A percentile compares a stretch with the other conserved stretches of the same genome.
phyloP scores from a whole-genome alignment of 768 basidiomycete genomes.

The Psilocybe cubensis region DNA sequence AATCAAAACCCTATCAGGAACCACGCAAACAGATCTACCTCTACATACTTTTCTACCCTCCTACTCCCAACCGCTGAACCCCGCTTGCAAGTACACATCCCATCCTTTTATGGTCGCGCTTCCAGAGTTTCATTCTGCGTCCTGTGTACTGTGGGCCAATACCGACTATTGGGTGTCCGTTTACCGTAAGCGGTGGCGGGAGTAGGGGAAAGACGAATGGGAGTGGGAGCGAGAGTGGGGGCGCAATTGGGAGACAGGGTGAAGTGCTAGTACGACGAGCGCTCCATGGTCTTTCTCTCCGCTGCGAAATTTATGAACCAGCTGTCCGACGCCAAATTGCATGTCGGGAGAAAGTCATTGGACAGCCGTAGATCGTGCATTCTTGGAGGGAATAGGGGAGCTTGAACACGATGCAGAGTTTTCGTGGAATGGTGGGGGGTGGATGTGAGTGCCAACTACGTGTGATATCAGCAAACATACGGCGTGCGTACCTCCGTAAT shows the following conservation, averaged over 20 bases:
- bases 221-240: too few relatives aligned
- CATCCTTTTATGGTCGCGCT: conserved; percentile 70
- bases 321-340: too few relatives aligned
- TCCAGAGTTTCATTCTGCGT: conserved; percentile 72
- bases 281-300: too few relatives aligned
- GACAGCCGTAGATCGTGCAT: too few relatives aligned
- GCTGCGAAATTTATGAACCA: too few relatives aligned
- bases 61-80: conserved; percentile 72
- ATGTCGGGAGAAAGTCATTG: too few relatives aligned
- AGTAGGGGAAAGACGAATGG: background rate
- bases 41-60: conserved; percentile 49
- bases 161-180: conserved; percentile 52
- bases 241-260: conserved; percentile 34
- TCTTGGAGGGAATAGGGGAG: too few relatives aligned
- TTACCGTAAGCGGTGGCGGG: conserved; percentile 33
- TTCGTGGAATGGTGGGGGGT: too few relatives aligned
- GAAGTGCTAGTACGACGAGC: conserved; percentile 44
- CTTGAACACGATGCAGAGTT: too few relatives aligned
- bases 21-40: conserved; percentile 23
- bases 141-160: conserved; percentile 51
- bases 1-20: conserved; percentile 71
- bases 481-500: too few relatives aligned
- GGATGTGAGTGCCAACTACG: too few relatives aligned
- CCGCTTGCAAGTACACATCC: conserved; percentile 73
- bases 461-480: too few relatives aligned